Percentiles rank a stretch among this genome's conserved stretches.
phyloP scores from a whole-genome alignment of 2,329 filamentous ascomycete species.

The Tolypocladium capitatum region DNA sequence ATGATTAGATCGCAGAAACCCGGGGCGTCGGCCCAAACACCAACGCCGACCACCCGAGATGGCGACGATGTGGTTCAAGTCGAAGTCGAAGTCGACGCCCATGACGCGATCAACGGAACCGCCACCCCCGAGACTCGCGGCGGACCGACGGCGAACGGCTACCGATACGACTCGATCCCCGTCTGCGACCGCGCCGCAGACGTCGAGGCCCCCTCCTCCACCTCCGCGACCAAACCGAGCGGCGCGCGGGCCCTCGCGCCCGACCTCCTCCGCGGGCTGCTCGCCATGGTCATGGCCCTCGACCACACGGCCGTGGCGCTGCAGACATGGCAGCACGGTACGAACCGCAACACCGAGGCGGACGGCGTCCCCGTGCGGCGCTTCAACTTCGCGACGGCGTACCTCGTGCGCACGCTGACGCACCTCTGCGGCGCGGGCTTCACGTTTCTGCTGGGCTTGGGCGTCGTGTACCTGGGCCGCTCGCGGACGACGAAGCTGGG shows the following conservation, averaged over 20 bases:
- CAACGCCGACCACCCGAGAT: not conserved
- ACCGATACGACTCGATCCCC: constrained; percentile 8
- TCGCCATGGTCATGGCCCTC: constrained; percentile 31
- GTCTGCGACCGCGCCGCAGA: not conserved
- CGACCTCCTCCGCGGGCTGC: constrained; percentile 28
- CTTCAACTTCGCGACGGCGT: constrained; percentile 26
- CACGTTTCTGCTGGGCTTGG: constrained; percentile 31
- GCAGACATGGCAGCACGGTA: constrained; percentile 28
- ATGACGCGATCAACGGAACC: not conserved
- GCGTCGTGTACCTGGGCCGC: constrained; percentile 29
- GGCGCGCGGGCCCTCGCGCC: constrained; percentile 24
- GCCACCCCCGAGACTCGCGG: not conserved
- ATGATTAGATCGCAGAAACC: not conserved
- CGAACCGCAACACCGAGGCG: constrained; percentile 19
- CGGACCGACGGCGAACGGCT: constrained; percentile 3
- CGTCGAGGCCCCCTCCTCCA: not conserved
- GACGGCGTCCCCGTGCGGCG: constrained; percentile 20
- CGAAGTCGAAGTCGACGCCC: not conserved
- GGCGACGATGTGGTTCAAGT: not conserved
- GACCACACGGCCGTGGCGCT: constrained; percentile 27
- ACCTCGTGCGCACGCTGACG: constrained; percentile 26
- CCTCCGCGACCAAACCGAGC: not conserved
- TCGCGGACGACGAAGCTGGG: constrained; percentile 25
- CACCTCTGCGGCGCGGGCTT: constrained; percentile 33
- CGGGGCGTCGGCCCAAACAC: too few species aligned